phyloP scores from a whole-genome alignment of 306 rosid genomes.

The Cicer pinnatifidum region DNA sequence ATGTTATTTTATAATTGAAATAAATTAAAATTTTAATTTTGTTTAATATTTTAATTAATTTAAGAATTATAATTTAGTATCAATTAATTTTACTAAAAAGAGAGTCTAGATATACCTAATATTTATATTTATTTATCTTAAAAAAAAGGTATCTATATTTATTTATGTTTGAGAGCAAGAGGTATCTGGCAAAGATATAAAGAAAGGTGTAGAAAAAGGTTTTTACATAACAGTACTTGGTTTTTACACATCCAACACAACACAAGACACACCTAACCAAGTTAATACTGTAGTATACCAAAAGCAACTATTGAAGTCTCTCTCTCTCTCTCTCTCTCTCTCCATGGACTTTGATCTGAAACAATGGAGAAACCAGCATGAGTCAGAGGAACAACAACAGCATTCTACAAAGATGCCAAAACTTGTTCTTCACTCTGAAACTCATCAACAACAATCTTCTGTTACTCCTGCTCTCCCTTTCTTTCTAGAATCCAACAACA shows the following conservation, averaged over 20 bases:
- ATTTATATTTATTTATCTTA: too few species aligned
- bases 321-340: slow-evolving; percentile 45
- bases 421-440: slow-evolving; percentile 54
- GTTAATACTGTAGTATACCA: slow-evolving; percentile 36
- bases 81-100: too few species aligned
- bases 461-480: slow-evolving; percentile 64
- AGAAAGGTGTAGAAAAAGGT: slow-evolving; percentile 53
- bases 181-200: slow-evolving; percentile 62
- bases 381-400: slow-evolving; percentile 71
- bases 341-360: slow-evolving; percentile 84
- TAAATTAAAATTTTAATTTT: too few species aligned
- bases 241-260: slow-evolving; percentile 51
- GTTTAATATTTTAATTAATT: too few species aligned
- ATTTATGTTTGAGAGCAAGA: too few species aligned
- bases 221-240: slow-evolving; percentile 46
- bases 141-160: too few species aligned
- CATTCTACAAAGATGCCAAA: slow-evolving; percentile 85
- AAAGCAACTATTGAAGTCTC: neutral
- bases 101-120: too few species aligned
- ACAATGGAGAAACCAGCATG: slow-evolving; percentile 87
- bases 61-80: too few species aligned
- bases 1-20: too few species aligned
- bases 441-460: slow-evolving; percentile 58
- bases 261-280: slow-evolving; percentile 20
- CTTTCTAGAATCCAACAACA: slow-evolving; percentile 60